Base-by-base conservation (phyloP, 2,329 filamentous ascomycete genomes). In the Paraconiothyrium brasiliense region DNA sequence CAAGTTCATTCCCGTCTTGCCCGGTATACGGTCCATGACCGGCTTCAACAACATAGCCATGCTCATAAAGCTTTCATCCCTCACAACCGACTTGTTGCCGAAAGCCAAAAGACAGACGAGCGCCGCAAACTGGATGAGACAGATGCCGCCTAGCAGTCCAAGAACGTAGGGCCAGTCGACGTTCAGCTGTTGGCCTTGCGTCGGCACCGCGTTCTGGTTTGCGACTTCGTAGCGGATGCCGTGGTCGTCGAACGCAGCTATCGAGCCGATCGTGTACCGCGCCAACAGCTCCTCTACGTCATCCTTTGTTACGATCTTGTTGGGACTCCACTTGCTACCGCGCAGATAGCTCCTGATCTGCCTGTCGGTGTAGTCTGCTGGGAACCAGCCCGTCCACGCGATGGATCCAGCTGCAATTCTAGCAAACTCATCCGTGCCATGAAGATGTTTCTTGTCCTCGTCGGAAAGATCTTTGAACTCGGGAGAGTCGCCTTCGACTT, bases 191-290 rank as follows among this genome's bases (percentile, higher is more conserved):
- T 76, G 72, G 16, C 73, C 74, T 48, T 71, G 70, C 0, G 64
- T 54, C 0, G 72, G 71, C 0, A 58, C 46, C 3, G 61, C 64
- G 34, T 59, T 24, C 20, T 74, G 70, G 27, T 70, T 63, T 0
- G 22, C 49, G 9, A 75, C 44, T 8, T 64, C 67, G 58, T 71
- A 70, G 2, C 67, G 68, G 9, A 71, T 62, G 9, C 76, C 74
- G 32, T 76, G 74, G 48, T 78, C 73, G 51, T 78, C 73, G 39
- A 74, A 76, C 1, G 74, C 73, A 0, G 76, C 75, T 5, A 77
- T 66, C 0, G 75, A 69, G 10, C 73, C 71, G 46, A 76, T 73
- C 0, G 69, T 71, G 52, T 72, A 77, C 4, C 72, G 69, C 57
- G 70, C 63, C 0, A 77, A 54, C 2, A 76, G n/a, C 5, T 72